These are phyloP conservation scores for Trichoderma aggressivum DNA, from an alignment of 2,329 filamentous ascomycete genomes.

Conservation along the genomic window DNA sequence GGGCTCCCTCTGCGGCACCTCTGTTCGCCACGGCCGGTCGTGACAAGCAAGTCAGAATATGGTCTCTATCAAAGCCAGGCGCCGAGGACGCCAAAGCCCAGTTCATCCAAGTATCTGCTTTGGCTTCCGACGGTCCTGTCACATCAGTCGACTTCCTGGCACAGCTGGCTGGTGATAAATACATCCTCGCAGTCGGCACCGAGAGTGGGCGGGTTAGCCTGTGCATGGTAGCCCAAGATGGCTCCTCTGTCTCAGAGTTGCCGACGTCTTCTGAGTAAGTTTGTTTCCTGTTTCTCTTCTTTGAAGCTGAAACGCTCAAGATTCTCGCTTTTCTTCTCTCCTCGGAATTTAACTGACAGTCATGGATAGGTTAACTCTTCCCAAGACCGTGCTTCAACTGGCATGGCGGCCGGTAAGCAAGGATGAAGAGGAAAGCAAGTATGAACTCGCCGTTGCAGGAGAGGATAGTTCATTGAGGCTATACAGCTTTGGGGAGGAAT, in stretches of 20 bases:
- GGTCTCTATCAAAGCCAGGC: slow-evolving; percentile 42
- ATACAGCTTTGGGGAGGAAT: slow-evolving; percentile 40
- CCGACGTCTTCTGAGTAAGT: slow-evolving; percentile 40
- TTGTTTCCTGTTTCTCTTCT: neutral
- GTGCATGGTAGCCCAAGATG: slow-evolving; percentile 39
- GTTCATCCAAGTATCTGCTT: slow-evolving; percentile 52
- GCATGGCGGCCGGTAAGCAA: slow-evolving; percentile 59
- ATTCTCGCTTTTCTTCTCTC: neutral
- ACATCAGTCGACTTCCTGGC: slow-evolving; percentile 68
- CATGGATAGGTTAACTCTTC: slow-evolving; percentile 40
- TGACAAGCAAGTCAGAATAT: slow-evolving; percentile 80
- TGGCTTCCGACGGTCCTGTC: slow-evolving; percentile 57
- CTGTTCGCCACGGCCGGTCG: slow-evolving; percentile 84
- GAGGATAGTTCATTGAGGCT: slow-evolving; percentile 61
- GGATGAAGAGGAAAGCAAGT: slow-evolving; percentile 28
- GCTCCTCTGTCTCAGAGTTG: slow-evolving; percentile 38
- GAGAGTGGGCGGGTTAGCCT: slow-evolving; percentile 51
- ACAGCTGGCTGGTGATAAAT: slow-evolving; percentile 28
- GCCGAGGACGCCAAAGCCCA: slow-evolving; percentile 31
- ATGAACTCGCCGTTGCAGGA: slow-evolving; percentile 52
- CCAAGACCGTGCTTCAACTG: slow-evolving; percentile 64
- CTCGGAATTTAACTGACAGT: slow-evolving; percentile 18
- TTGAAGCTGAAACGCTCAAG: neutral
- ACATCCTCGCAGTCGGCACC: slow-evolving; percentile 55
- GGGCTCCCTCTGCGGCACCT: slow-evolving; percentile 60